A percentile compares a stretch with the other conserved stretches of the same genome.
These are phyloP conservation scores for Globisporangium spiculum DNA, from an alignment of 352 stramenopile species.

Conservation along the genomic window DNA sequence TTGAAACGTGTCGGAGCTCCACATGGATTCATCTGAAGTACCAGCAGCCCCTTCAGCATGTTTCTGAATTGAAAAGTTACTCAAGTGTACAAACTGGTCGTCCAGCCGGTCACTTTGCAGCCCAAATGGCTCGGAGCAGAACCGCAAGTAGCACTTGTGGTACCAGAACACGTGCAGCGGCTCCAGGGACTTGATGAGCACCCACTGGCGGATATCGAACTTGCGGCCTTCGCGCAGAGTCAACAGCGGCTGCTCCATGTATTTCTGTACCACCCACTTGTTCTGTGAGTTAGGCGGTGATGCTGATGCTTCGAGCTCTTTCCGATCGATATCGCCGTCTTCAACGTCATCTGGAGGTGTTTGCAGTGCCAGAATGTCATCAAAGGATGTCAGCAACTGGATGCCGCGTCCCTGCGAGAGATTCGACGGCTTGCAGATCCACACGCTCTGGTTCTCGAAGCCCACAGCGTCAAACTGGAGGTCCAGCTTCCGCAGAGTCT, in stretches of 20 bases:
- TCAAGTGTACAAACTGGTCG: constrained; percentile 72
- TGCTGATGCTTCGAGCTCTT: neutral
- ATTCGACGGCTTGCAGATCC: constrained; percentile 81
- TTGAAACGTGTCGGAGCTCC: constrained; percentile 44
- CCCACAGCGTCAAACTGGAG: constrained; percentile 41
- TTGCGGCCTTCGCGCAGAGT: constrained; percentile 47
- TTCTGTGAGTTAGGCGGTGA: neutral
- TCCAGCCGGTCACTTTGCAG: constrained; percentile 26
- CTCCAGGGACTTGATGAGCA: constrained; percentile 62
- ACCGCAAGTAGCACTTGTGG: constrained; percentile 68
- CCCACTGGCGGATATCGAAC: constrained; percentile 88
- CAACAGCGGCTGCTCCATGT: constrained; percentile 76
- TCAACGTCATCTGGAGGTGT: neutral
- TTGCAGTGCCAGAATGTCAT: constrained; percentile 26
- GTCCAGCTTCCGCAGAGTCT: constrained; percentile 28
- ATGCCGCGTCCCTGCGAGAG: constrained; percentile 76
- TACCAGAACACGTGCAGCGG: constrained; percentile 69
- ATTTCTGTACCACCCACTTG: constrained; percentile 83
- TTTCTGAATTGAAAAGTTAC: constrained; percentile 86
- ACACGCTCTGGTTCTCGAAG: constrained; percentile 37
- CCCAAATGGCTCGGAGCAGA: constrained; percentile 59
- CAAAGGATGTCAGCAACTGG: constrained; percentile 38
- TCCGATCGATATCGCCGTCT: neutral
- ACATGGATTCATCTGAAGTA: constrained; percentile 44
- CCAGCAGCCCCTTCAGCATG: constrained; percentile 20